phyloP scores from a whole-genome alignment of 768 basidiomycete species.

The Tylopilus intermedius region DNA sequence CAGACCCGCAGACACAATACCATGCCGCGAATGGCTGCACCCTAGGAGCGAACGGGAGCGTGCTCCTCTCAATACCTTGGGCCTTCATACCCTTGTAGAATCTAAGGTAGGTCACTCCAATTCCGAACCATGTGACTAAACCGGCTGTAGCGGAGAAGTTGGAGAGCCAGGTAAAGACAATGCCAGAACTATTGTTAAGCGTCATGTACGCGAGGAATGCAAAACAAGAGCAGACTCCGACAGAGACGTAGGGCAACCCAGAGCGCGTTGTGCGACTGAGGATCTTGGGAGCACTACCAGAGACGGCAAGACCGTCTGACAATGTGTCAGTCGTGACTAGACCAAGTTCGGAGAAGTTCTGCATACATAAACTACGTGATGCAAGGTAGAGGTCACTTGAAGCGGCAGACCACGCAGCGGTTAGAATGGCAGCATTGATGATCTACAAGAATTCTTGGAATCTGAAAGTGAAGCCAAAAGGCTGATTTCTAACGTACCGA shows the following conservation, averaged over 20 bases:
- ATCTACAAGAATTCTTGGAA: conserved; percentile 11
- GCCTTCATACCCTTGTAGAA: conserved; percentile 42
- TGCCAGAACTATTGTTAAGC: conserved; percentile 31
- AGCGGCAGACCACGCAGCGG: conserved; percentile 40
- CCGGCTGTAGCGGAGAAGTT: conserved; percentile 36
- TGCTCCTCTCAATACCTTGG: conserved; percentile 46
- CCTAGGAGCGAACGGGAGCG: conserved; percentile 41
- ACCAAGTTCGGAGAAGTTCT: not conserved
- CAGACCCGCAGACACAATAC: conserved; percentile 30
- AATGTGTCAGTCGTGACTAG: conserved; percentile 5
- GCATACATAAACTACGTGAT: conserved; percentile 36
- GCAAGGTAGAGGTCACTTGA: conserved; percentile 38
- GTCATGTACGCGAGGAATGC: conserved; percentile 41
- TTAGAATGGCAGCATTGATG: conserved; percentile 40
- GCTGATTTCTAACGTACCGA: conserved; percentile 28
- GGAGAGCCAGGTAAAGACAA: conserved; percentile 42
- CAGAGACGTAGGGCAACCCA: conserved; percentile 45
- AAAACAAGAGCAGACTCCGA: conserved; percentile 28
- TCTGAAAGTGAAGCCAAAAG: not conserved
- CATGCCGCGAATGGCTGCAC: conserved; percentile 42
- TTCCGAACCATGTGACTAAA: conserved; percentile 42
- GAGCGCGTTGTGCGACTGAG: conserved; percentile 37
- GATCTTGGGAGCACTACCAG: conserved; percentile 50
- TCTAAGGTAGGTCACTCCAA: conserved; percentile 42
- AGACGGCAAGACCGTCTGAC: conserved; percentile 49